Percentiles rank a stretch among this genome's conserved stretches.
These are phyloP conservation scores for Bruguiera parviflora DNA, from an alignment of 345 rosid species.

Conservation along the genomic window DNA sequence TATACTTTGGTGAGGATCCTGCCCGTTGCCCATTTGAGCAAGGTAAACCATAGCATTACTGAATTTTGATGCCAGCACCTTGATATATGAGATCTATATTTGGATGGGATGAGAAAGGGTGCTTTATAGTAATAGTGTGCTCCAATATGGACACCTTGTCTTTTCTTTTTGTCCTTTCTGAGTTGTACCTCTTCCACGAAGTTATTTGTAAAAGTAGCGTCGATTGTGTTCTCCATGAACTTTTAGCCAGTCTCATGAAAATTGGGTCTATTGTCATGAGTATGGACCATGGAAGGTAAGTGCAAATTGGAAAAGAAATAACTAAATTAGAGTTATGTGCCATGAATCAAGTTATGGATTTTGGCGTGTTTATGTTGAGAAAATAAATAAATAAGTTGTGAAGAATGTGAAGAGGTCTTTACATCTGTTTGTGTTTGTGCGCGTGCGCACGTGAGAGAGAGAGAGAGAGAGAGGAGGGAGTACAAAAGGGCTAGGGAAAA, in stretches of 20 bases:
- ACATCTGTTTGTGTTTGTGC: too few species aligned
- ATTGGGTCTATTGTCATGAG: too few species aligned
- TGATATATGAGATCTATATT: neutral
- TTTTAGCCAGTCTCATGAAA: too few species aligned
- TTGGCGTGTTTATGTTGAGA: neutral
- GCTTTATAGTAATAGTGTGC: neutral
- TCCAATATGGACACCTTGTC: neutral
- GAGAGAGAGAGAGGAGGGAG: neutral
- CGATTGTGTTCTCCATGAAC: too few species aligned
- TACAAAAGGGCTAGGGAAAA: neutral
- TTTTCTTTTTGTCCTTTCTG: neutral
- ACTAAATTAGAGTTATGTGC: neutral
- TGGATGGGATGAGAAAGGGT: neutral
- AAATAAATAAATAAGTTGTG: neutral
- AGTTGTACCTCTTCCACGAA: too few species aligned
- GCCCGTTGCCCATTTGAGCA: slow-evolving; percentile 94
- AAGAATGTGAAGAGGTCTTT: neutral
- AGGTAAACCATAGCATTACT: slow-evolving; percentile 42
- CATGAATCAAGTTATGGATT: neutral
- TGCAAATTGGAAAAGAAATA: neutral
- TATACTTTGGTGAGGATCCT: slow-evolving; percentile 97
- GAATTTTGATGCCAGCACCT: too few species aligned
- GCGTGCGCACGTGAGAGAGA: neutral
- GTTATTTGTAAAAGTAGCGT: too few species aligned
- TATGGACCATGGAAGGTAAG: too few species aligned